These are phyloP conservation scores for Bipolaris cookei DNA, from an alignment of 2,329 filamentous ascomycete genomes.

Conservation along the genomic window DNA sequence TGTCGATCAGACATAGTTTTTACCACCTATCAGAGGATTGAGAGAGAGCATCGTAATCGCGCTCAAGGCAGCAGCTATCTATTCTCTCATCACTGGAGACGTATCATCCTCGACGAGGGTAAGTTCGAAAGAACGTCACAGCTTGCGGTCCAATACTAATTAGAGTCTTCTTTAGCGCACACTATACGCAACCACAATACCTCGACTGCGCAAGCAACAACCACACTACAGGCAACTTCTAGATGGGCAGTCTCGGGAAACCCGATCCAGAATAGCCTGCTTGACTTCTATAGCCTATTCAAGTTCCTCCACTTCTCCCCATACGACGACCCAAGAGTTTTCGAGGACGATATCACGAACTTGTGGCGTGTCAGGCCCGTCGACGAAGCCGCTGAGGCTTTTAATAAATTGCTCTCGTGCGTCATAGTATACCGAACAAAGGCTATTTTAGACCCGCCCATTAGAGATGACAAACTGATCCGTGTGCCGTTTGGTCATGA, in stretches of 20 bases:
- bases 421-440: conserved; percentile 53
- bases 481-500: background rate
- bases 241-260: conserved; percentile 64
- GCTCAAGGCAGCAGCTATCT: background rate
- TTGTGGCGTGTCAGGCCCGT: conserved; percentile 49
- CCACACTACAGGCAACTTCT: conserved; percentile 49
- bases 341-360: conserved; percentile 50
- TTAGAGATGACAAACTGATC: conserved; percentile 34
- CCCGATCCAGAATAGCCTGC: conserved; percentile 28
- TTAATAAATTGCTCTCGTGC: conserved; percentile 50
- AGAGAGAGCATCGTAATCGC: background rate
- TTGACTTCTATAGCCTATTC: conserved; percentile 25
- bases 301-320: conserved; percentile 24
- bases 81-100: background rate
- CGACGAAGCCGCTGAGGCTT: conserved; percentile 47
- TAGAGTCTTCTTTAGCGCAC: conserved; percentile 4
- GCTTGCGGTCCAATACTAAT: background rate
- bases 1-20: background rate
- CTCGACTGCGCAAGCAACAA: conserved; percentile 29
- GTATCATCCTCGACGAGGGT: background rate
- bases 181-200: conserved; percentile 36
- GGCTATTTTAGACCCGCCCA: conserved; percentile 49
- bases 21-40: background rate
- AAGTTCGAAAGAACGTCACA: background rate
- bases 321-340: conserved; percentile 41